Conservation (phyloP, 2,329 filamentous ascomycete genomes). For the Cladosporium sp. region DNA sequence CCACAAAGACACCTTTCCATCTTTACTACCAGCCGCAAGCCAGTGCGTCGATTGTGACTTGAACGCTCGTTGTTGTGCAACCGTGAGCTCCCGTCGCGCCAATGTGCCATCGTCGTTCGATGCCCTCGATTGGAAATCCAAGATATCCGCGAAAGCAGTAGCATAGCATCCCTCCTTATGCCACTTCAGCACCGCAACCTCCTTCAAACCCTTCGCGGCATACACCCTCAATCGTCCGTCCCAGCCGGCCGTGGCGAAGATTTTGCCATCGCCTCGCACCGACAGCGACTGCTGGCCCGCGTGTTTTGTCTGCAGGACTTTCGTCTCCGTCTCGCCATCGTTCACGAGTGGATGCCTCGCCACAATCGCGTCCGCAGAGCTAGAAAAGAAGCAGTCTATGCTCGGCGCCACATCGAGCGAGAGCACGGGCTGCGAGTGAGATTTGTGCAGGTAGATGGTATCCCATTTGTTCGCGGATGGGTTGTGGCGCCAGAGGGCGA, state of each 20-base stretch:
- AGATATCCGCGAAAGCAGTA: conserved; percentile 64
- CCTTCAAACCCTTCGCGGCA: conserved; percentile 71
- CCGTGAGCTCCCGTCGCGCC: conserved; percentile 24
- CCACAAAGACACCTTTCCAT: conserved; percentile 94
- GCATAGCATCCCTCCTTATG: conserved; percentile 86
- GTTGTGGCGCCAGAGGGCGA: conserved; percentile 54
- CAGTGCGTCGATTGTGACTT: conserved; percentile 76
- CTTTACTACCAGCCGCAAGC: conserved; percentile 87
- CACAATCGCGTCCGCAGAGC: conserved; percentile 76
- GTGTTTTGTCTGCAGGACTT: conserved; percentile 72
- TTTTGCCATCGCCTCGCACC: conserved; percentile 74
- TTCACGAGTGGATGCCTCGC: conserved; percentile 67
- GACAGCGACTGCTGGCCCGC: conserved; percentile 81
- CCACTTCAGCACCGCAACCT: conserved; percentile 92
- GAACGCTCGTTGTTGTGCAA: conserved; percentile 40
- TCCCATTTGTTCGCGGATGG: conserved; percentile 51
- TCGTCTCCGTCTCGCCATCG: conserved; percentile 9
- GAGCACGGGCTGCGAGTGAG: conserved; percentile 78
- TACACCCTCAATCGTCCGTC: conserved; percentile 82
- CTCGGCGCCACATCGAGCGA: conserved; percentile 52
- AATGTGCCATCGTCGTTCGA: neutral
- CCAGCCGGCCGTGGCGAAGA: conserved; percentile 93
- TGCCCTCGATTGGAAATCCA: neutral
- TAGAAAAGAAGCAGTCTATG: conserved; percentile 69
- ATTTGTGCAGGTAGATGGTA: conserved; percentile 62